phyloP scores from a whole-genome alignment of 768 basidiomycete species.

The Pulveroboletus sp. region DNA sequence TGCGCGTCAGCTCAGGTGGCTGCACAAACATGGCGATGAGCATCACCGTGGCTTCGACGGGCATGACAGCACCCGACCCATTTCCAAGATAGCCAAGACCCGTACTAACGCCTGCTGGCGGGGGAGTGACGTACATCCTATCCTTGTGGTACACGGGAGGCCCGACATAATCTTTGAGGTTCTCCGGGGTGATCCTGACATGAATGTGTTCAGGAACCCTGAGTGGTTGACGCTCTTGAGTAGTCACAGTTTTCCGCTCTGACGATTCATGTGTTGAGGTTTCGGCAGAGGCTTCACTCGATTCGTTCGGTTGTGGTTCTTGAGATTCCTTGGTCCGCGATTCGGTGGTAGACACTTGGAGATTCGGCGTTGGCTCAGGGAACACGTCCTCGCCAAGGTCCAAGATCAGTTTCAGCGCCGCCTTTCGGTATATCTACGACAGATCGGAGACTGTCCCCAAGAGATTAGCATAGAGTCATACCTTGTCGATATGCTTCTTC shows the following conservation, averaged over 20 bases:
- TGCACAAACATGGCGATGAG: background rate
- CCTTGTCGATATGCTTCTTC: conserved; percentile 99
- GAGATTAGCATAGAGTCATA: conserved; percentile 24
- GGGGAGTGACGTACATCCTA: conserved; percentile 72
- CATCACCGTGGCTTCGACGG: conserved; percentile 85
- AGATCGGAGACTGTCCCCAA: background rate
- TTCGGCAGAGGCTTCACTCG: conserved; percentile 19
- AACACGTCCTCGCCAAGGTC: conserved; percentile 85
- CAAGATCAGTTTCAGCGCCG: conserved; percentile 84
- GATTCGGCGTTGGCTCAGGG: conserved; percentile 54
- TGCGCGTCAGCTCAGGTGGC: background rate
- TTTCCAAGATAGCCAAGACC: conserved; percentile 96
- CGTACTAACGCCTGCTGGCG: conserved; percentile 90
- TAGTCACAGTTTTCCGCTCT: conserved; percentile 61
- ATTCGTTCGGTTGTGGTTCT: conserved; percentile 41
- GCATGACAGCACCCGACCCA: conserved; percentile 95
- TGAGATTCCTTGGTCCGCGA: conserved; percentile 48
- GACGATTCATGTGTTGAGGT: conserved; percentile 18
- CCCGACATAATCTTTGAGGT: conserved; percentile 94
- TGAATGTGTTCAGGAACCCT: conserved; percentile 74
- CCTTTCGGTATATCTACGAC: conserved; percentile 88
- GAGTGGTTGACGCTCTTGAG: conserved; percentile 73
- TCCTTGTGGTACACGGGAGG: conserved; percentile 95
- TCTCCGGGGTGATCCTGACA: conserved; percentile 78
- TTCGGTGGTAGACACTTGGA: conserved; percentile 13